Evolutionary conservation across 2,329 filamentous ascomycete species (phyloP).

Genomic region (Fusarium albosuccineum): DNA sequence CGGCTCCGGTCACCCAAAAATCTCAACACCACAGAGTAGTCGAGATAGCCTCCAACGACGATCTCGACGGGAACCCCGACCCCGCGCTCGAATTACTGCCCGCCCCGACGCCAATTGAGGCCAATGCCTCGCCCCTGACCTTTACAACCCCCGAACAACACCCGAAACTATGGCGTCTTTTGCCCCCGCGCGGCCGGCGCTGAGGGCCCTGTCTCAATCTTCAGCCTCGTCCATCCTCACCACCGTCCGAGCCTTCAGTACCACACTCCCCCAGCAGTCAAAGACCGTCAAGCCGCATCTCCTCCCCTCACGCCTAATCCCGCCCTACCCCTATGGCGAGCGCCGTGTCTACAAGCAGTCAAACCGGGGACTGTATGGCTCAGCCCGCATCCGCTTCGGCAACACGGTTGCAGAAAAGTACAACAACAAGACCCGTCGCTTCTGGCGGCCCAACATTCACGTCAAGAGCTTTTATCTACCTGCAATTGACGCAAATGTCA

Average conservation of each 20-base stretch:
- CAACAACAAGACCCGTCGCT: constrained; percentile 77
- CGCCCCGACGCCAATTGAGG: constrained; percentile 36
- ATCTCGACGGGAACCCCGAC: constrained; percentile 33
- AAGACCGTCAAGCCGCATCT: constrained; percentile 60
- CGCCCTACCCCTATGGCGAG: constrained; percentile 79
- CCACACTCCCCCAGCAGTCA: constrained; percentile 50
- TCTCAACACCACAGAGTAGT: constrained; percentile 31
- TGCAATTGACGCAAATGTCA: constrained; percentile 72
- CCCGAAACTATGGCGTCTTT: constrained; percentile 40
- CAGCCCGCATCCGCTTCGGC: constrained; percentile 79
- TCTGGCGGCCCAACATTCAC: constrained; percentile 82
- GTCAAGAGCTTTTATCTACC: constrained; percentile 76
- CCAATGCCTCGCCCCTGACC: constrained; percentile 41
- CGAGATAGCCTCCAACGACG: constrained; percentile 16
- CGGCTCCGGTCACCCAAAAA: constrained; percentile 36
- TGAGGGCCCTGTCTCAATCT: constrained; percentile 31
- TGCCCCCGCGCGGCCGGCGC: constrained; percentile 37
- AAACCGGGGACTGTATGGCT: constrained; percentile 80
- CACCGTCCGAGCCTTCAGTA: constrained; percentile 52
- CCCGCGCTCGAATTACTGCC: constrained; percentile 25
- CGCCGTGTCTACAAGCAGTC: constrained; percentile 82
- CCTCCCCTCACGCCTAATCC: constrained; percentile 65
- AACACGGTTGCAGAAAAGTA: constrained; percentile 80
- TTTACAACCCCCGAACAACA: background rate
- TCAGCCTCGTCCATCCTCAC: constrained; percentile 8